Evolutionary conservation across 2,329 filamentous ascomycete species (phyloP), one percentile per base, ranked within the genome.

Genomic region (Ceratocystis diversiconidia): DNA sequence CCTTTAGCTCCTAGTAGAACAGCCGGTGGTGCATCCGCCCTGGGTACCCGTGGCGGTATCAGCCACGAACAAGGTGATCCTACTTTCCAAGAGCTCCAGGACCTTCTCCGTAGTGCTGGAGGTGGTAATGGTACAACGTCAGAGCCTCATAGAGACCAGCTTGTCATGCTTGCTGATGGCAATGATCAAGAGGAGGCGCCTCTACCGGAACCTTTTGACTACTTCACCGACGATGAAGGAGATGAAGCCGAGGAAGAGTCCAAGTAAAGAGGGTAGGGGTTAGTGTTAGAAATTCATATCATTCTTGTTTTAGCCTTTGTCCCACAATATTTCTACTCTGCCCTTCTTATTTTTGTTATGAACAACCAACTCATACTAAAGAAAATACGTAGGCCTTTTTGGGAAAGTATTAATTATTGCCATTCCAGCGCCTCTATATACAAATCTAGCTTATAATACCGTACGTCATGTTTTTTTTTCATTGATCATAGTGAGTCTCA

Each of bases 101-200:
- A 69, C 60, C 65, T 69, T 46, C 61, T 30, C 43, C 61, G 41
- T 22, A 32, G 28, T 32, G 61, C 61, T 22, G 25, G 15, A 22
- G 36, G 41, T 28, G 19, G 62, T 15, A 46, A 30, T 17, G 32
- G 41, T 55, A 15, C 28, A 19, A 7, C 32, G 6, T 50, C 43
- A 5, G 46, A 55, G 19, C 28, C 62, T 57, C 62, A 41, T 6
- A n/a, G 28, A 43, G 62, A 17, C 6, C 62, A 22, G 6, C 62
- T 91, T 5, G 85, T 95, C 3, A 30, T 59, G 55, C 92, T 96
- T 71, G 92, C 97, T 74, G 89, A 92, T 71, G 84, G 80, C 8
- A 87, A 90, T 68, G 85, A 80, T 43, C 86, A 83, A 12, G 86
- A 88, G 70, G 89, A 92, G 73, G 89, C 89, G 1, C 77, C 81